Evolutionary conservation across 2,329 filamentous ascomycete genomes (phyloP).

Genomic region (Helicocarpus griseus): DNA sequence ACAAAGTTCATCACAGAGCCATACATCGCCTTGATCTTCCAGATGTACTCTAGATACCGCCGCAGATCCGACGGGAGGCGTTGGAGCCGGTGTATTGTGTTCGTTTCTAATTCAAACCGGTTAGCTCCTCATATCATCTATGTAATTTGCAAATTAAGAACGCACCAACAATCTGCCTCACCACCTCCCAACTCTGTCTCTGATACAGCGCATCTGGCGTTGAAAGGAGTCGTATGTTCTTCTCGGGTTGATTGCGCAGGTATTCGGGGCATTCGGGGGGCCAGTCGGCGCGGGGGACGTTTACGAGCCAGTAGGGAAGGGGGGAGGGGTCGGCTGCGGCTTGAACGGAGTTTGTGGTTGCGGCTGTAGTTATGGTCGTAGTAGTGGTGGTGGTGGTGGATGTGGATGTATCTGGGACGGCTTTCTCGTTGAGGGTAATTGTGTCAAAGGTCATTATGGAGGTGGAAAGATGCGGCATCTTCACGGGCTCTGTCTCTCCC

Average conservation of each 20-base stretch:
- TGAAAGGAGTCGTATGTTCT: slow-evolving; percentile 60
- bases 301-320: slow-evolving; percentile 72
- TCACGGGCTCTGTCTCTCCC: too few relatives aligned
- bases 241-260: slow-evolving; percentile 52
- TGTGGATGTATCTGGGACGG: slow-evolving; percentile 7
- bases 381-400: slow-evolving; percentile 18
- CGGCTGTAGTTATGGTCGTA: too few relatives aligned
- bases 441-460: not conserved
- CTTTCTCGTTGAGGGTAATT: not conserved
- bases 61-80: slow-evolving; percentile 51
- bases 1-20: slow-evolving; percentile 49
- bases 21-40: slow-evolving; percentile 43
- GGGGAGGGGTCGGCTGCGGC: slow-evolving; percentile 16
- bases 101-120: slow-evolving; percentile 35
- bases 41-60: slow-evolving; percentile 50
- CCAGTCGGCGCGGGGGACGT: slow-evolving; percentile 55
- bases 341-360: too few relatives aligned
- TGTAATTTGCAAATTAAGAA: not conserved
- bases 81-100: slow-evolving; percentile 67
- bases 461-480: not conserved
- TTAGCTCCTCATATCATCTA: not conserved
- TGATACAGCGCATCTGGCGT: slow-evolving; percentile 60
- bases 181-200: slow-evolving; percentile 58
- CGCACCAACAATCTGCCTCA: slow-evolving; percentile 48
- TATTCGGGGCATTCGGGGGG: slow-evolving; percentile 61